A percentile compares a stretch with the other conserved stretches of the same genome.
These are phyloP conservation scores for Cladophialophora carrionii DNA, from an alignment of 2,329 filamentous ascomycete species.

Conservation along the genomic window DNA sequence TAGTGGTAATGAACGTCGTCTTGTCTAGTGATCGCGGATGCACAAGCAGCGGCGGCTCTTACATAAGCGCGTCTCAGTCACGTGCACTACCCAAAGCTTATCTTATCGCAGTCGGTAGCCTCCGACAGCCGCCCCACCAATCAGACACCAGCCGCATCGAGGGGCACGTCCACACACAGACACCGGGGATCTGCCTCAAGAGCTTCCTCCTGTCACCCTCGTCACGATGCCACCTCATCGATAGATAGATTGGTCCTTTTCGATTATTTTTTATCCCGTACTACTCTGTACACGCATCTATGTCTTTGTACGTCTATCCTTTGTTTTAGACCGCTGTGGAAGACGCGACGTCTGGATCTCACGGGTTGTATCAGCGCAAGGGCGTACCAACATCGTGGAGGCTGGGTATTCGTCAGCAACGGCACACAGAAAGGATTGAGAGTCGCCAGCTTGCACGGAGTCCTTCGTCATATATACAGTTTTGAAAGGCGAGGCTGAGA, in stretches of 20 bases:
- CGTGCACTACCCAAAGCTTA: neutral
- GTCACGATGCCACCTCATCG: neutral
- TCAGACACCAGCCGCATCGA: slow-evolving; percentile 3
- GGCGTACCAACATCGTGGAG: slow-evolving; percentile 2
- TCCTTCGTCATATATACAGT: neutral
- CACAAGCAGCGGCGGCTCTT: neutral
- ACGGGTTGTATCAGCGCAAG: neutral
- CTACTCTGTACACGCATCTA: neutral
- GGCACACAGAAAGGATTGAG: neutral
- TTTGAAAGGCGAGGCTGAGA: neutral
- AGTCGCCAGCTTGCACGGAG: neutral
- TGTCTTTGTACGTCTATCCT: neutral
- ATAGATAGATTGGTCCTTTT: neutral
- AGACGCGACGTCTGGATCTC: neutral
- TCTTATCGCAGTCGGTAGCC: slow-evolving; percentile 10
- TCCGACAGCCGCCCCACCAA: neutral
- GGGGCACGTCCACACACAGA: neutral
- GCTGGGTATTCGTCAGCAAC: neutral
- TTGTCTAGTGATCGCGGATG: neutral
- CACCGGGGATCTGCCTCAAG: too few species aligned
- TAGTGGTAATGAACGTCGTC: neutral
- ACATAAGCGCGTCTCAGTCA: neutral
- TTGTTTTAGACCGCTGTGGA: neutral
- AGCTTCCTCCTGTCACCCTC: neutral
- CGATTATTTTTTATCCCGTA: neutral